These are phyloP conservation scores for Gossypium laxum DNA, from an alignment of 441 rosid genomes.

Conservation along the genomic window DNA sequence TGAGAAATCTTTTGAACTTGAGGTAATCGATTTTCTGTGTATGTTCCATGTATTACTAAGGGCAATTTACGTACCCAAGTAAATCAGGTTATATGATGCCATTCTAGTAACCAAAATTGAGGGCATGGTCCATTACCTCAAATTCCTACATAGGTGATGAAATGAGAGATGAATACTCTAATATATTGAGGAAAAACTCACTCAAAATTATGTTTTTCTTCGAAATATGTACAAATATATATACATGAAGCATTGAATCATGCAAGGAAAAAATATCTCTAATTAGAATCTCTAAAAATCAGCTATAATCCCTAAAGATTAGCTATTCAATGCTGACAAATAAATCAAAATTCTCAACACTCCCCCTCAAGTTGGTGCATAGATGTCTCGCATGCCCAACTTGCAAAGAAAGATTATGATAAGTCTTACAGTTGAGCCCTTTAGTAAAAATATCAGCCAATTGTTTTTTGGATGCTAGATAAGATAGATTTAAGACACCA, in stretches of 20 bases:
- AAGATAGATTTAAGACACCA: neutral
- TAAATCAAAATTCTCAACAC: neutral
- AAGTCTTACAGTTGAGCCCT: neutral
- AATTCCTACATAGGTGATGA: neutral
- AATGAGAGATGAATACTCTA: neutral
- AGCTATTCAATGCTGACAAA: neutral
- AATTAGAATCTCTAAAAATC: neutral
- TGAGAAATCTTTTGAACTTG: conserved; percentile 91
- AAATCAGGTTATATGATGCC: neutral
- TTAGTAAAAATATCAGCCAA: neutral
- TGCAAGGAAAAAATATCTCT: neutral
- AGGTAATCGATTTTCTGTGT: conserved; percentile 45
- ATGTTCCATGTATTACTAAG: neutral
- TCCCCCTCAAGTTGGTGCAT: neutral
- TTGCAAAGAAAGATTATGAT: neutral
- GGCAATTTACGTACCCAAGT: neutral
- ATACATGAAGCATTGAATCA: neutral
- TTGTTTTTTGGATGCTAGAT: neutral
- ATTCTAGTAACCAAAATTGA: neutral
- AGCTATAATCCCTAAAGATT: neutral
- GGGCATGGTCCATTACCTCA: neutral
- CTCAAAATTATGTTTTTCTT: neutral
- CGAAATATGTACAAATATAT: neutral
- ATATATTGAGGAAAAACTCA: neutral
- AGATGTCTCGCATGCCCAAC: neutral